A percentile compares a stretch with the other conserved stretches of the same genome.
Evolutionary conservation across 2,329 filamentous ascomycete genomes (phyloP).

Genomic region (Microascus cirrosus): DNA sequence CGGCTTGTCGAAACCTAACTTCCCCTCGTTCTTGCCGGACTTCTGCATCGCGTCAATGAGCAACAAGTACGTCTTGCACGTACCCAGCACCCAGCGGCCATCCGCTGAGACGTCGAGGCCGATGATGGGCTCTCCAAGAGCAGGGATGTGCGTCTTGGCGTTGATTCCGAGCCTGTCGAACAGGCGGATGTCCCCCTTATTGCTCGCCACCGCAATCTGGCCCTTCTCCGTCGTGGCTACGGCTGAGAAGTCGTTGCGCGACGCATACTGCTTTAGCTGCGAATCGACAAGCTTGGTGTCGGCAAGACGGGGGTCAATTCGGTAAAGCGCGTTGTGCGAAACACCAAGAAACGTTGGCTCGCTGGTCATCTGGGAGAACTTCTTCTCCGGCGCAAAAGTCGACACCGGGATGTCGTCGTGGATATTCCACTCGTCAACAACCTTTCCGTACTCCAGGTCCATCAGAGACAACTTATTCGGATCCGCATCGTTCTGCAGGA

Average conservation of each 20-base stretch:
- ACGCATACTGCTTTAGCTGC: constrained; percentile 88
- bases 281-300: constrained; percentile 89
- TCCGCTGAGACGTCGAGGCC: constrained; percentile 93
- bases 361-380: constrained; percentile 94
- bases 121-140: constrained; percentile 87
- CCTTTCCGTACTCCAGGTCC: constrained; percentile 96
- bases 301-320: constrained; percentile 79
- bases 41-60: constrained; percentile 88
- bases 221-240: constrained; percentile 92
- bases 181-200: constrained; percentile 94
- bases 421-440: constrained; percentile 97
- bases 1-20: constrained; percentile 90
- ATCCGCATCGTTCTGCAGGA: constrained; percentile 72
- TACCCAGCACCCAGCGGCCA: constrained; percentile 89
- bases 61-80: constrained; percentile 86
- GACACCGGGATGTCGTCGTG: constrained; percentile 92
- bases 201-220: constrained; percentile 91
- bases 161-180: constrained; percentile 96
- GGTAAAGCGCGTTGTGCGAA: constrained; percentile 85
- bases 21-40: constrained; percentile 89
- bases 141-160: constrained; percentile 93
- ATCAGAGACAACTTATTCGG: constrained; percentile 91
- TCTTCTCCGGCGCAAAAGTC: constrained; percentile 89
- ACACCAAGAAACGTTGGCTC: constrained; percentile 93
- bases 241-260: constrained; percentile 95